Percentiles rank a stretch among this genome's conserved stretches.
phyloP scores from a whole-genome alignment of 1,284 basidiomycete genomes.

The Irpex sp. region DNA sequence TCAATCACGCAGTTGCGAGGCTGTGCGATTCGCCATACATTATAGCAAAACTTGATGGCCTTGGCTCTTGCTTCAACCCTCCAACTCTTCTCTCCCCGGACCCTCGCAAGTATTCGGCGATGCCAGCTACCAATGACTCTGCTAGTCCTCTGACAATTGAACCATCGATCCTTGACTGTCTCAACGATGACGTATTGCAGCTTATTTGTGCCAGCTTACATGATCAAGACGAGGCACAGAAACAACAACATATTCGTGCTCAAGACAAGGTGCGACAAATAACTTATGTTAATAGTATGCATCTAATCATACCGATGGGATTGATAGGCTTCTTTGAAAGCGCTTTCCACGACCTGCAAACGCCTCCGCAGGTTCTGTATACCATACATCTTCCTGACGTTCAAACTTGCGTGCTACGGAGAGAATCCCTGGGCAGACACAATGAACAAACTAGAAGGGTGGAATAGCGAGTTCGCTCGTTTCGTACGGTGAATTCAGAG shows the following conservation, averaged over 20 bases:
- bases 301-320: background rate
- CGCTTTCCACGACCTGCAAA: background rate
- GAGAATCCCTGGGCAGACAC: background rate
- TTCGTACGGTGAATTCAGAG: background rate
- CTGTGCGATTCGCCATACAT: too few species aligned
- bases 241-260: background rate
- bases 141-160: too few species aligned
- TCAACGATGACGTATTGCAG: background rate
- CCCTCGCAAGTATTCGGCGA: too few species aligned
- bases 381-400: background rate
- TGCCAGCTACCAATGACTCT: too few species aligned
- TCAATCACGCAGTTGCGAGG: too few species aligned
- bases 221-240: background rate
- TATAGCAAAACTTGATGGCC: too few species aligned
- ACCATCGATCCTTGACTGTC: background rate
- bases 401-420: background rate
- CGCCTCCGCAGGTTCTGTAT: background rate
- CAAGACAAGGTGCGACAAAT: background rate
- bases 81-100: too few species aligned
- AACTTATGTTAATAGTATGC: background rate
- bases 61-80: too few species aligned
- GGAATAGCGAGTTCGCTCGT: background rate
- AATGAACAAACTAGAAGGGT: background rate
- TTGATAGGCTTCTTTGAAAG: background rate
- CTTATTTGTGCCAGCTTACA: background rate